Base-by-base conservation (phyloP, 2,329 filamentous ascomycete species). In the Ceratocystis cacaofunesta region DNA sequence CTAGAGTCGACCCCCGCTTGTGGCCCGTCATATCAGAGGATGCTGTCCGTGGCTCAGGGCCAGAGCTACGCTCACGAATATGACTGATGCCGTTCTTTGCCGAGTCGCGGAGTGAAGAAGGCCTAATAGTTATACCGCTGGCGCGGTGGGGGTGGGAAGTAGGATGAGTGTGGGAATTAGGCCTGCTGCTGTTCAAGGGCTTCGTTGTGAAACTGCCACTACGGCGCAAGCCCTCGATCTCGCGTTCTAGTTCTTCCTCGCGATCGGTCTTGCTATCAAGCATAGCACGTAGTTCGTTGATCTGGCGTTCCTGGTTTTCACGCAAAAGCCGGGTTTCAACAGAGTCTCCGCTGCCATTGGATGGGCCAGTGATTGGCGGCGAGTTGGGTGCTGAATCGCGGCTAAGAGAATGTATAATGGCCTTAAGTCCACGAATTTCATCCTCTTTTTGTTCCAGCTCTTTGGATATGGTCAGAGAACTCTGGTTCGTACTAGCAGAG, bases 371-470 rank as follows among this genome's bases (percentile, higher is more conserved):
- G n/a, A 81, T 77, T 2, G 61, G 60, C 19, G 61, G 63, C 10
- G 64, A 66, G 43, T 55, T 61, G 4, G 66, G 58, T 28, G 63
- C 66, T 10, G 86, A 83, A 70, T 90, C 90, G 68, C 90, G 83
- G 74, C 91, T 96, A 46, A 99, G 80, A 19, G 90, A 96, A 76
- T 97, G 92, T 68, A 99, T 97, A 72, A 99, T 97, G 55, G 94
- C 92, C 76, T 97, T 99, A 69, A 99, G 82, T 60, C 94, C 94
- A 68, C 92, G 84, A 72, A 99, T 97, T 77, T 99, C 94, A 71
- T 99, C 94, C 71, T 99, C 92, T 73, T 95, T 94, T 72, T 95
- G 89, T 73, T 95, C 91, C 36, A 97, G 76, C 69, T 96, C 91
- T 74, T 90, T 90, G 55, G 83, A 81, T n/a, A 43, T 50, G 22